These are phyloP conservation scores for Diaporthe nobilis DNA, from an alignment of 2,329 filamentous ascomycete genomes.

Conservation along the genomic window DNA sequence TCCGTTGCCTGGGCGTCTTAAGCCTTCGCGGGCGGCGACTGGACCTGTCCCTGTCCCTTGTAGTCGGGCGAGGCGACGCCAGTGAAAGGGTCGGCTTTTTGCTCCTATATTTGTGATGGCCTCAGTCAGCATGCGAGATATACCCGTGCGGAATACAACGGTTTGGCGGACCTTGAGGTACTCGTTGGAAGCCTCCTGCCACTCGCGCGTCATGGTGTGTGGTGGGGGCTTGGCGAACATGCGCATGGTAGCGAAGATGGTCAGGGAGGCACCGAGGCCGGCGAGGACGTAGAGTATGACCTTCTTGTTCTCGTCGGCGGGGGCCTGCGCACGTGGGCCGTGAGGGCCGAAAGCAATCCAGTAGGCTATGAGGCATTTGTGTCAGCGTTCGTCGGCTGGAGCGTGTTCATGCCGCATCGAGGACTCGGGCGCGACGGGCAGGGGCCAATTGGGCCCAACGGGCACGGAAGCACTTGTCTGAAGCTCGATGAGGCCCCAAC, in stretches of 20 bases:
- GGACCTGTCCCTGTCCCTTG: conserved; percentile 82
- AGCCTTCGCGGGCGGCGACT: conserved; percentile 72
- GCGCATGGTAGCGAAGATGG: conserved; percentile 81
- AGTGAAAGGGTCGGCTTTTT: conserved; percentile 89
- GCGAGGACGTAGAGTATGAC: conserved; percentile 80
- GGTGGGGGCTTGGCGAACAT: conserved; percentile 80
- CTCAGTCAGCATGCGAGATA: conserved; percentile 40
- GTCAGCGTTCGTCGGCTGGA: conserved; percentile 50
- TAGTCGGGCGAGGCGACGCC: conserved; percentile 87
- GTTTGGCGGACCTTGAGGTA: conserved; percentile 83
- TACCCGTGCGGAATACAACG: conserved; percentile 1
- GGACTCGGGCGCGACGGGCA: conserved; percentile 42
- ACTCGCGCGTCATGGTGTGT: conserved; percentile 95
- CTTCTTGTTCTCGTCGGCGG: conserved; percentile 87
- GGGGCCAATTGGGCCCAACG: conserved; percentile 37
- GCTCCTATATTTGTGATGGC: conserved; percentile 66
- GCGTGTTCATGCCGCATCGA: conserved; percentile 41
- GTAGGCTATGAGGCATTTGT: conserved; percentile 78
- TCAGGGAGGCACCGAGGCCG: conserved; percentile 76
- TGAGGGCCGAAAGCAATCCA: conserved; percentile 99
- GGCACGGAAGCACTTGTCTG: background rate
- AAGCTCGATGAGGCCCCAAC: background rate
- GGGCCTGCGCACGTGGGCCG: conserved; percentile 86
- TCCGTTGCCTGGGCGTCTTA: conserved; percentile 50
- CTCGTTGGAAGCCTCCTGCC: conserved; percentile 95